Evolutionary conservation across 179 eudicot genomes (phyloP).

Genomic region (Sideroxylon spinosum): DNA sequence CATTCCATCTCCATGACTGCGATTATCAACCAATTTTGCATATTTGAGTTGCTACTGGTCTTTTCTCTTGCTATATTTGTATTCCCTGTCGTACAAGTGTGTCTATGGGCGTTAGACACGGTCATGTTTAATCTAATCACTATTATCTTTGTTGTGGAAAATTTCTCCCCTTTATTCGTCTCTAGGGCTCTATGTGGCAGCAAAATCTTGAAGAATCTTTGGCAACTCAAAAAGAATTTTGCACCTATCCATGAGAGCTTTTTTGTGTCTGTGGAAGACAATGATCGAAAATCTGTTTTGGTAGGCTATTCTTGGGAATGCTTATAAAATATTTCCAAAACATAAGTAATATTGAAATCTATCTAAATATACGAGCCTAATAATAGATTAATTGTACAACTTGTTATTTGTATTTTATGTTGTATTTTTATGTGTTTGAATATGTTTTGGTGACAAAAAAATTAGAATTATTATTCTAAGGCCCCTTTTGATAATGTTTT

Average conservation of each 20-base stretch:
- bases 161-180: background rate
- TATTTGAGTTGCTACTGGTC: background rate
- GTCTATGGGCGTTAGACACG: background rate
- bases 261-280: background rate
- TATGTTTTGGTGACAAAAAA: no score
- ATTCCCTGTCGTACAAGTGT: background rate
- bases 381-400: no score
- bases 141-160: background rate
- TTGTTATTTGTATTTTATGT: no score
- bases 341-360: no score
- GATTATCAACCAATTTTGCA: slow-evolving; percentile 2
- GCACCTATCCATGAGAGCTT: background rate
- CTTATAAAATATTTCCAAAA: no score
- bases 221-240: background rate
- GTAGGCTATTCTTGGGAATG: no score
- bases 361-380: no score
- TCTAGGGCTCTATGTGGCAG: background rate
- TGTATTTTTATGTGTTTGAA: no score
- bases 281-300: no score
- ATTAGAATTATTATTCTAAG: no score
- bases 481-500: no score
- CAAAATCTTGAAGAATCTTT: background rate
- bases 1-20: background rate
- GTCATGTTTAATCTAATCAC: background rate
- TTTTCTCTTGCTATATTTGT: background rate